Evolutionary conservation across 208 protist species (phyloP), one percentile per base, ranked within the genome.

Genomic region (Kentomonas sorsogonicus): DNA sequence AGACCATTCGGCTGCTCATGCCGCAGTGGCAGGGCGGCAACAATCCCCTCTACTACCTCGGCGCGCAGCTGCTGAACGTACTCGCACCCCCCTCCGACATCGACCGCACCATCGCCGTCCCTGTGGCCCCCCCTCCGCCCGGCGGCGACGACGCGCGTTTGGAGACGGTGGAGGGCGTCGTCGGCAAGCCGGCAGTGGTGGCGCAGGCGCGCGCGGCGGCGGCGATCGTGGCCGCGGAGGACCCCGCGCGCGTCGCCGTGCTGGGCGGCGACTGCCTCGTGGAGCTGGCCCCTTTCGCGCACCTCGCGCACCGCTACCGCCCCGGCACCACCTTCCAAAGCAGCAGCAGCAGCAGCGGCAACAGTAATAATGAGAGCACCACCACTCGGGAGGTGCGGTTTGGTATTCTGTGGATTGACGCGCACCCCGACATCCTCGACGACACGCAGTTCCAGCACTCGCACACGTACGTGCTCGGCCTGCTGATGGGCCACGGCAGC

Each of bases 1-100:
- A 63, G 36, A 60, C 59, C 15, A 40, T 74, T 16, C 55, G 62
- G 4, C 46, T 74, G 3, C 56, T 63, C 38, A 46, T 62, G 9
- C 69, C 69, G 26, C 64, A 59, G 51, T 74, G 69, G 69, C 69
- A 74, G 58, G 69, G 69, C 25, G 69, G 69, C 41, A 59, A 59
- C 53, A 53, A 69, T 38, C 60, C 61, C 5, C 20, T 53, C 7
- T 74, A 74, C 45, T 23, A 43, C 36, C 65, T 74, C 23, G 69
- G 69, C 36, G 38, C 62, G 23, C 55, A 65, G 43, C 55, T 74
- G 26, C 57, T 74, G 0, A 41, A 54, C 23, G 56, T 53, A 2
- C 58, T 74, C 11, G 60, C 45, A 6, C 62, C 61, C 10, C 58
- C 54, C 15, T 61, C 66, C 16, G 45, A 41, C 20, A 43, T 44